These are phyloP conservation scores for Phytopythium kandeliae DNA, from an alignment of 352 stramenopile species.

Conservation along the genomic window DNA sequence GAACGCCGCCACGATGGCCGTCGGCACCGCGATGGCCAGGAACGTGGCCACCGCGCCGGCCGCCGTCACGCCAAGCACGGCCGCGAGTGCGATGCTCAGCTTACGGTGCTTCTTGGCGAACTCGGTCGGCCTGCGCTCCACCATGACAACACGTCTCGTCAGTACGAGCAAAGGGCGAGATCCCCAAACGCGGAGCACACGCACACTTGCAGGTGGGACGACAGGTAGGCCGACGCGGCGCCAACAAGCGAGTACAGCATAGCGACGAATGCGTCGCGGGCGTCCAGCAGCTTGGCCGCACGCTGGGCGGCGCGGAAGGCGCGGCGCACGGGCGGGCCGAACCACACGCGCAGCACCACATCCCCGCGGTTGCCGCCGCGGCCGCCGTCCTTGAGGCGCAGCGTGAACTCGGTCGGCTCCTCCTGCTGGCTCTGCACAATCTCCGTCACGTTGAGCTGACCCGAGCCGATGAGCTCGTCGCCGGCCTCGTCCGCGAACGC, in stretches of 20 bases:
- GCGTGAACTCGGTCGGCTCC: conserved; percentile 26
- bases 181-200: conserved; percentile 3
- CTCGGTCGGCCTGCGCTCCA: conserved; percentile 31
- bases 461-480: conserved; percentile 70
- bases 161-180: neutral
- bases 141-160: neutral
- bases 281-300: conserved; percentile 64
- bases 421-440: conserved; percentile 36
- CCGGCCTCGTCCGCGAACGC: conserved; percentile 69
- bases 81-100: conserved; percentile 52
- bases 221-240: conserved; percentile 18
- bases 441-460: conserved; percentile 38
- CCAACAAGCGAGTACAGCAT: conserved; percentile 40
- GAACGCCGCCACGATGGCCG: conserved; percentile 58
- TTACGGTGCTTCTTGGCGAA: conserved; percentile 76
- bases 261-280: conserved; percentile 56
- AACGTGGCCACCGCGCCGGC: conserved; percentile 54
- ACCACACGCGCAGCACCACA: conserved; percentile 62
- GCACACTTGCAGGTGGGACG: conserved; percentile 42
- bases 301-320: conserved; percentile 72
- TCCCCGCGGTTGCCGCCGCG: conserved; percentile 48
- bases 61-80: conserved; percentile 40
- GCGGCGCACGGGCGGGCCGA: conserved; percentile 68
- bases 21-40: conserved; percentile 63
- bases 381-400: conserved; percentile 46